A percentile compares a stretch with the other conserved stretches of the same genome.
Conservation (phyloP, 2,329 filamentous ascomycete species). For the Botrytis cinerea region DNA sequence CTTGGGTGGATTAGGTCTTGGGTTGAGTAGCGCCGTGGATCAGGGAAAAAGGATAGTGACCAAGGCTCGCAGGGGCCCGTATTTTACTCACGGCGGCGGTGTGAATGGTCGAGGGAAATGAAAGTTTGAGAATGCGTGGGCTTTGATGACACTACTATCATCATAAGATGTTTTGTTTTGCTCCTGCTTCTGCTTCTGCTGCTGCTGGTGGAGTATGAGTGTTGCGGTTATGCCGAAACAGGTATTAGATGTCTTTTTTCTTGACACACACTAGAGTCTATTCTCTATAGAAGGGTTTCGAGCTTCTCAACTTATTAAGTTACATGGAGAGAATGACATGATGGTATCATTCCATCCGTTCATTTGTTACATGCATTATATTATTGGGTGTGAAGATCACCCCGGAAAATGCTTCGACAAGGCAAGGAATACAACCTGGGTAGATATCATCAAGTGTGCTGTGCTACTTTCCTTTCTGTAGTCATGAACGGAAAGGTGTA, state of each 20-base stretch:
- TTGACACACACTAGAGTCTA: background rate
- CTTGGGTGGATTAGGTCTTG: conserved; percentile 13
- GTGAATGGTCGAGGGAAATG: conserved; percentile 15
- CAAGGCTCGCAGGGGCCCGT: conserved; percentile 19
- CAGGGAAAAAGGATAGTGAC: conserved; percentile 16
- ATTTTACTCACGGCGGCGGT: conserved; percentile 18
- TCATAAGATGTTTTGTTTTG: background rate
- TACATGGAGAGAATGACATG: background rate
- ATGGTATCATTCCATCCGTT: background rate
- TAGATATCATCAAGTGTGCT: background rate
- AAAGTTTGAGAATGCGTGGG: conserved; percentile 4
- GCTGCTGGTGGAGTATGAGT: no score
- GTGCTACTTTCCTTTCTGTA: background rate
- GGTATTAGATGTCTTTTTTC: background rate
- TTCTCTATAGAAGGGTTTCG: background rate
- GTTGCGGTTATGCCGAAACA: background rate
- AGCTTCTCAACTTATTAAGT: background rate
- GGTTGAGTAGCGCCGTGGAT: conserved; percentile 17
- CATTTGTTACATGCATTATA: background rate
- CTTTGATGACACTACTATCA: conserved; percentile 13
- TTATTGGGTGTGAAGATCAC: conserved; percentile 11
- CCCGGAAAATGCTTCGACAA: conserved; percentile 13
- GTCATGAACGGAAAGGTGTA: conserved; percentile 6
- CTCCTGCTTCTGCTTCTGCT: background rate
- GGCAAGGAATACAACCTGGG: background rate